These are phyloP conservation scores for Tripidium arundinaceum DNA, from an alignment of 202 grass and related monocot species.

Conservation along the genomic window DNA sequence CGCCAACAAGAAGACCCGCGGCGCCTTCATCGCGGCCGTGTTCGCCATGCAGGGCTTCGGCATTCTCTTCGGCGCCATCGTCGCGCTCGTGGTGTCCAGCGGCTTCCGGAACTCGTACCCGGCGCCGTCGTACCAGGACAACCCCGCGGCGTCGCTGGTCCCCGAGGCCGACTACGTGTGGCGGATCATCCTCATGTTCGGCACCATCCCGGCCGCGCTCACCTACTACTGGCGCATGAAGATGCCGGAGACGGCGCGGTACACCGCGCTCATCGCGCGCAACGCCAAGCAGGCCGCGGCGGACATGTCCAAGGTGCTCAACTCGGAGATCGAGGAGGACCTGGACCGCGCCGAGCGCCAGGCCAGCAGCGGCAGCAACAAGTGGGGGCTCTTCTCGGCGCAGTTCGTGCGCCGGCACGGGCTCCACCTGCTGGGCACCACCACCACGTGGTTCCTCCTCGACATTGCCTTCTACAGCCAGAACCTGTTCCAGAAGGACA, in stretches of 20 bases:
- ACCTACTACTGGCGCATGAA: constrained; percentile 75
- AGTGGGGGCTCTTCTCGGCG: constrained; percentile 50
- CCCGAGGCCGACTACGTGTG: constrained; percentile 58
- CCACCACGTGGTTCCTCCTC: constrained; percentile 64
- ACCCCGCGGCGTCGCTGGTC: constrained; percentile 11
- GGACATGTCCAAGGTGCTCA: constrained; percentile 67
- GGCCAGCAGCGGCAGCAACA: no score
- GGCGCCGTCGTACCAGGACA: constrained; percentile 37
- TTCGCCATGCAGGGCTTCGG: constrained; percentile 97
- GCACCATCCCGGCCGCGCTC: constrained; percentile 43
- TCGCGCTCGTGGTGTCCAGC: constrained; percentile 58
- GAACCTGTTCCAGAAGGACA: constrained; percentile 92
- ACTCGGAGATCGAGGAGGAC: constrained; percentile 32
- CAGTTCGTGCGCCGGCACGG: constrained; percentile 51
- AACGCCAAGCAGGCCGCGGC: constrained; percentile 56
- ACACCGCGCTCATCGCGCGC: constrained; percentile 67
- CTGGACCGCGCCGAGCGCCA: not conserved
- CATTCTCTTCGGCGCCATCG: constrained; percentile 66
- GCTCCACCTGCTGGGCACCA: constrained; percentile 49
- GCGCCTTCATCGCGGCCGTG: constrained; percentile 80
- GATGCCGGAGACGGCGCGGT: constrained; percentile 81
- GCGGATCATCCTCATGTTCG: constrained; percentile 65
- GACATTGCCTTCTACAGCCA: constrained; percentile 90
- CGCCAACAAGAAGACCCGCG: constrained; percentile 84
- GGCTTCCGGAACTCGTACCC: constrained; percentile 37